Evolutionary conservation across 179 eudicot genomes (phyloP), one percentile per base, ranked within the genome.

Genomic region (Beta corolliflora): DNA sequence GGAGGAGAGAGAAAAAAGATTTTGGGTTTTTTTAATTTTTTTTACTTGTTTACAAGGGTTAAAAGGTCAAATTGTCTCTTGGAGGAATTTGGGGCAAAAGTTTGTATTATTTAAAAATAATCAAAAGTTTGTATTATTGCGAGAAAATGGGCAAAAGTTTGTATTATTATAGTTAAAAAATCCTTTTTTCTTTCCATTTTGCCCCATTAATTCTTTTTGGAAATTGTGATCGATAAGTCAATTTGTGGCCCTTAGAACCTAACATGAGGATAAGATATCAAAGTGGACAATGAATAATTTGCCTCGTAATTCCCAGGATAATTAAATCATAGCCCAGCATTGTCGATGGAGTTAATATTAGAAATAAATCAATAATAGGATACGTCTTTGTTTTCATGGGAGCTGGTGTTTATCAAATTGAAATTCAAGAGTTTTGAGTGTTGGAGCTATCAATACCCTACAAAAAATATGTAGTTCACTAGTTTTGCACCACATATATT

Each of bases 271-370:
- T 68, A 68, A 68, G 72, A 41, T 16, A 41, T 44, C 13, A 65
- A 65, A 11, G 15, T 23, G 16, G 46, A 67, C 14, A 68, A 36
- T 68, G 72, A 68, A 68, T 68, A 68, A 68, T 41, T 36, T 68
- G 48, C 72, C 72, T 68, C 72, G 72, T 16, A 68, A 68, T 44
- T 68, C 50, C 72, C 72, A 68, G 36, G 15, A 36, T 68, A 68
- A 50, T 68, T 68, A 68, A 68, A 36, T 25, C 41, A 16, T n/a
- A 41, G 48, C 72, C 48, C n/a, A 68, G 23, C 50, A 68, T 36
- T 68, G 72, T 68, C 72, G 36, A 6, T 16, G 6, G 72, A 41
- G 23, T 19, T 21, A 11, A 63, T 63, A 0, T 29, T 13, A 14
- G 16, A 66, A 25, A 25, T 25, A 25, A 25, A 25, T 25, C 29